Base-by-base conservation (phyloP, 2,329 filamentous ascomycete genomes). In the Exophiala sp. region DNA sequence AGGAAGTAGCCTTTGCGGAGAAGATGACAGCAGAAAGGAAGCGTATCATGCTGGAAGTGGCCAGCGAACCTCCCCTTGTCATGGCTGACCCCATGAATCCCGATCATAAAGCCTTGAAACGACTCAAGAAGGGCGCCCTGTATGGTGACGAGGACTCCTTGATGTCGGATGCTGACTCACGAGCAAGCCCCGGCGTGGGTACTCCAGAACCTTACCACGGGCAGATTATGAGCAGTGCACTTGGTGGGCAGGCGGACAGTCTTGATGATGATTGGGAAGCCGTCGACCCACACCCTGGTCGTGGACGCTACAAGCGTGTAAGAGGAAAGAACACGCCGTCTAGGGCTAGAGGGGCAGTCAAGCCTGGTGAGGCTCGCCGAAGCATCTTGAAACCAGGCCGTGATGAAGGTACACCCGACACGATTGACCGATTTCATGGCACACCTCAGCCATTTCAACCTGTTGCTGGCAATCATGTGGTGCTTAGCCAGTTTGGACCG, bases 1-100 rank as follows among this genome's bases (percentile, higher is more conserved):
- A 75, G 34, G 76, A 79, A 61, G 66, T 75, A 53, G 70, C 69
- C 32, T 79, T 75, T 64, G 76, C 75, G 32, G 74, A 77, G 55
- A 67, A 71, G 44, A 79, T 78, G 63, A 70, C 72, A 50, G 62
- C 72, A 46, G 76, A 78, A 60, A 69, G 76, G 43, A 77, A 76
- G 60, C 67, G 76, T 48, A 75, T 78, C 29, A 63, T 78, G 54
- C 72, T 76, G 57, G 53, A 61, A 40, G 50, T 60, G 18, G 60
- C 60, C 7, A 75, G 75, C 54, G 75, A 78, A 41, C 60, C 59
- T 3, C 53, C 58, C 6, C 36, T 61, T 5, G 45, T 52, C 5
- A 62, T 62, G 56, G 57, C 58, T 20, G 60, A 60, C 35, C 59
- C 57, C 14, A 52, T 55, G 32, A 61, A 61, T 43, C 69, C 72